Percentiles rank a stretch among this genome's conserved stretches.
phyloP scores from a whole-genome alignment of 2,329 filamentous ascomycete species.

The Fusarium multiceps region DNA sequence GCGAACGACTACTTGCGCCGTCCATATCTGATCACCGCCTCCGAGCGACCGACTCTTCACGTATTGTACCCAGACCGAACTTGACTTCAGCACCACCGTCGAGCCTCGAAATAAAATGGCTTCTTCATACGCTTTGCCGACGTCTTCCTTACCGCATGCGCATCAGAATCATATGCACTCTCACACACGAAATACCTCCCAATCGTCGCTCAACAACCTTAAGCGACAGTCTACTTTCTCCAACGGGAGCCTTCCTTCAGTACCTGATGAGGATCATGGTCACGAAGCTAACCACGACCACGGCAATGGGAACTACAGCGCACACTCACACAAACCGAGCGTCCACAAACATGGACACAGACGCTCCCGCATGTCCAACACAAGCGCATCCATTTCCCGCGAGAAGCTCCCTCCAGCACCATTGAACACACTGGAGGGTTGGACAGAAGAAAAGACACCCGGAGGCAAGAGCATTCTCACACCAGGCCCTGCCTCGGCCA shows the following conservation, averaged over 20 bases:
- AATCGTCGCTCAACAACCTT: conserved; percentile 55
- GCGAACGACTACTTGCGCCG: conserved; percentile 33
- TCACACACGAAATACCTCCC: conserved; percentile 54
- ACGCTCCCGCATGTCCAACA: conserved; percentile 49
- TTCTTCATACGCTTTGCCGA: conserved; percentile 66
- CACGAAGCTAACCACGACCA: conserved; percentile 44
- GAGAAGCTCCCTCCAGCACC: conserved; percentile 50
- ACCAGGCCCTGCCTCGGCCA: conserved; percentile 46
- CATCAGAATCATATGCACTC: conserved; percentile 58
- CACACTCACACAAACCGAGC: conserved; percentile 43
- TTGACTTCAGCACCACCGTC: conserved; percentile 11
- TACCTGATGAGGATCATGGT: conserved; percentile 49
- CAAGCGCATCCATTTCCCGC: conserved; percentile 42
- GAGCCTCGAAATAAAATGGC: conserved; percentile 53
- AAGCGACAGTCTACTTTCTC: conserved; percentile 49
- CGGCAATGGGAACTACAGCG: conserved; percentile 36
- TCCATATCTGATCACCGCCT: conserved; percentile 32
- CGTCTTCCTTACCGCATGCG: conserved; percentile 61
- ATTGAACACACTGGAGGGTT: conserved; percentile 52
- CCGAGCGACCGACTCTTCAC: conserved; percentile 1
- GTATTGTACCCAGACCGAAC: conserved; percentile 2
- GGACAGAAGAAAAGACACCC: conserved; percentile 55
- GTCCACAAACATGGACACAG: conserved; percentile 47
- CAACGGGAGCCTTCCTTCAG: conserved; percentile 48
- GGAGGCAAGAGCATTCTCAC: conserved; percentile 56